Evolutionary conservation across 192 early-diverging fungal genomes (phyloP).

Genomic region (Gigaspora rosea): DNA sequence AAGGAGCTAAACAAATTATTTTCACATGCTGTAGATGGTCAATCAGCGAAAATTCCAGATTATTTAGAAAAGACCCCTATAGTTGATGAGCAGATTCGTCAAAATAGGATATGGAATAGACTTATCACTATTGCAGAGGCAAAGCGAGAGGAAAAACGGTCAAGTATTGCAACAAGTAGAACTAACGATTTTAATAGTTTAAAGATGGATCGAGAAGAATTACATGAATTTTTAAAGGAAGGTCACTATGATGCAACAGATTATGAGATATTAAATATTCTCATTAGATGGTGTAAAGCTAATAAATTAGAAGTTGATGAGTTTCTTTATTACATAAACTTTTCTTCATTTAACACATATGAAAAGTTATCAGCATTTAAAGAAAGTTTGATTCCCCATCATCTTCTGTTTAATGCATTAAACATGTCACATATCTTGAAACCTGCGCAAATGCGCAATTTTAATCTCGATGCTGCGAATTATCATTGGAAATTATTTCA

Average conservation of each 20-base stretch:
- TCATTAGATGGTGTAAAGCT: background rate
- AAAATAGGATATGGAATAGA: background rate
- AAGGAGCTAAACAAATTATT: background rate
- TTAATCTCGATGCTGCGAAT: background rate
- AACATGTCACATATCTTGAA: background rate
- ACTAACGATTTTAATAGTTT: background rate
- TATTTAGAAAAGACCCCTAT: background rate
- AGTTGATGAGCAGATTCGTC: background rate
- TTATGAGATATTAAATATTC: background rate
- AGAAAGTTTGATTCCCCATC: background rate
- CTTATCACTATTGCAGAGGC: background rate
- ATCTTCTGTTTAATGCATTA: background rate
- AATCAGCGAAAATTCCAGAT: background rate
- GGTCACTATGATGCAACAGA: background rate
- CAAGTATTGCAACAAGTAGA: background rate
- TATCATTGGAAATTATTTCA: slow-evolving; percentile 7
- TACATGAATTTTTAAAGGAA: background rate
- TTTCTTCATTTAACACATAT: background rate
- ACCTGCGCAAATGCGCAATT: background rate
- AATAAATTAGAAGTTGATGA: background rate
- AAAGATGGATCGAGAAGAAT: background rate
- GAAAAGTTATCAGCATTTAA: background rate
- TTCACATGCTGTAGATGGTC: background rate
- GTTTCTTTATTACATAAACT: slow-evolving; percentile 1
- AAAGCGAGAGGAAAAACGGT: background rate